Base-by-base conservation (phyloP, 1,284 basidiomycete genomes). In the Marasmius oreades region DNA sequence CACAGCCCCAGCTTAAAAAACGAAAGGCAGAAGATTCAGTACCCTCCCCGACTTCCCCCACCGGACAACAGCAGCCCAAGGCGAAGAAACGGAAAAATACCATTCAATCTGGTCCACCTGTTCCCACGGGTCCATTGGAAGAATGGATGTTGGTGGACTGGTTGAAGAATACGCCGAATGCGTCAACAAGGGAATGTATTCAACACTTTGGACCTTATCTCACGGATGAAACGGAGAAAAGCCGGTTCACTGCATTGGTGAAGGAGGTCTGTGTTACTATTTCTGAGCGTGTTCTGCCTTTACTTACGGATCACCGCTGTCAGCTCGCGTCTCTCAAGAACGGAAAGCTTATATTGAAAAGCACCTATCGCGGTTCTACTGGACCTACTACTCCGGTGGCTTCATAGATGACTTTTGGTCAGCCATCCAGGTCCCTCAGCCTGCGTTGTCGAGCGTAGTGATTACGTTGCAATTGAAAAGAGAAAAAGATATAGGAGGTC, bases 161-260 rank as follows among this genome's bases (percentile, higher is more conserved):
- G 86, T 67, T 93, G 63, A 80, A 77, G 66, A 81, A 77, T 54
- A 82, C 80, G 33, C 76, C 82, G 14, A 81, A 79, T 57, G 81
- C 85, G 52, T 84, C 80, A 59, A 91, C 89, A 39, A 75, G 82
- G 57, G 87, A 86, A 63, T 91, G 88, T 65, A 90, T 93, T 60
- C 80, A 83, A 56, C 79, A 91, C 66, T 93, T 93, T 68, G 83
- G 83, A 60, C 82, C 82, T 14, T 89, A 87, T 64, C 69, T 92
- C 52, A 86, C 80, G 54, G 82, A 83, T 62, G 77, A 80, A 46
- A 78, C 75, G 63, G 87, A 86, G 77, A 92, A 90, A 77, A 65
- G 67, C 55, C 80, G 77, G 67, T 90, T 93, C 65, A 87, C 88
- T n/a, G 78, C 75, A 18, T 76, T 92, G 66, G 82, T 92, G 52